phyloP scores from a whole-genome alignment of 2,329 filamentous ascomycete genomes.

The Epichloe elymi region DNA sequence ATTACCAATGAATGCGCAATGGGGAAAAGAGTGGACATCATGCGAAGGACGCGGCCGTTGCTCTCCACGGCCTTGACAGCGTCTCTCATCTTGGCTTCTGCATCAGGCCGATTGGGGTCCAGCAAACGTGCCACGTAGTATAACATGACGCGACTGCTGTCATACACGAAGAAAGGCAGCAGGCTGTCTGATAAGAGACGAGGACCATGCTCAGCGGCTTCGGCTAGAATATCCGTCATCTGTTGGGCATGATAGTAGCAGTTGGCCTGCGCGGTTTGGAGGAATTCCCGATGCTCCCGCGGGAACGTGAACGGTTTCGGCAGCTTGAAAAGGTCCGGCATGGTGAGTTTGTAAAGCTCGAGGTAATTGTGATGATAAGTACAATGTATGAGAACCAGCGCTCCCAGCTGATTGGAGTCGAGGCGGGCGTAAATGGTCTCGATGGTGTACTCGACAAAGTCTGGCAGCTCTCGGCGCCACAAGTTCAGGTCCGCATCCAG shows the following conservation, averaged over 20 bases:
- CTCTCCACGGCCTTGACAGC: constrained; percentile 27
- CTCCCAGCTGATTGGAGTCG: constrained; percentile 32
- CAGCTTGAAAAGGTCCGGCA: constrained; percentile 32
- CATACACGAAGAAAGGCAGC: constrained; percentile 32
- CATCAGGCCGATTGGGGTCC: constrained; percentile 22
- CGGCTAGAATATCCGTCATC: constrained; percentile 25
- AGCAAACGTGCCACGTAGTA: constrained; percentile 33
- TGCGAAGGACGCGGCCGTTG: constrained; percentile 23
- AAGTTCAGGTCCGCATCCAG: constrained; percentile 26
- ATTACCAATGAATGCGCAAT: constrained; percentile 26
- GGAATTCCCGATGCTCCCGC: constrained; percentile 23
- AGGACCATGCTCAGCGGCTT: constrained; percentile 27
- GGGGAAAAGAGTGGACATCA: constrained; percentile 25
- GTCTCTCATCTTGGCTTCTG: constrained; percentile 23
- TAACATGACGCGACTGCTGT: constrained; percentile 33
- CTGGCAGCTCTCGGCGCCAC: constrained; percentile 29
- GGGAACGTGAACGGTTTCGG: constrained; percentile 27
- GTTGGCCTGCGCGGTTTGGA: constrained; percentile 22
- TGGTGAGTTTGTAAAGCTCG: constrained; percentile 32
- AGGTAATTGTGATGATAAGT: constrained; percentile 33
- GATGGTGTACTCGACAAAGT: constrained; percentile 29
- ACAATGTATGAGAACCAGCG: constrained; percentile 30
- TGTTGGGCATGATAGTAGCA: constrained; percentile 26
- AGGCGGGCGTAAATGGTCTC: constrained; percentile 32
- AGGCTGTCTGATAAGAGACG: constrained; percentile 29